Conservation (phyloP, 2,329 filamentous ascomycete species). For the Gliomastix tumulicola region DNA sequence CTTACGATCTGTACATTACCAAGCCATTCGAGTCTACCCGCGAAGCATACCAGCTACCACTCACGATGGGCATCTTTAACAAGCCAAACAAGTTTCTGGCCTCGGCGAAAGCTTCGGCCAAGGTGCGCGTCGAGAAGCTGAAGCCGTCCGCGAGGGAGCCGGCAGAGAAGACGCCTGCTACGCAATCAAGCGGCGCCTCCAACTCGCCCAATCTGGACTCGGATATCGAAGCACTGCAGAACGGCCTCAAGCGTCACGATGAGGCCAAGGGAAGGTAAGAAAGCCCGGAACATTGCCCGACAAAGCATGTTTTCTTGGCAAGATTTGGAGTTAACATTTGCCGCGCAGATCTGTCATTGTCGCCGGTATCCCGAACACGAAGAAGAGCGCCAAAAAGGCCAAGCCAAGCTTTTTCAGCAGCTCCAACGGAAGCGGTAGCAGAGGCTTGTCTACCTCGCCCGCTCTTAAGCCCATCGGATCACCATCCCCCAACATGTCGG, state of each 20-base stretch:
- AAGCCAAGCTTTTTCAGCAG: slow-evolving; percentile 14
- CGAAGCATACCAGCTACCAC: slow-evolving; percentile 39
- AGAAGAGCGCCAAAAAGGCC: slow-evolving; percentile 16
- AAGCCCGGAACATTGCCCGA: too few species aligned
- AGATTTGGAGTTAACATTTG: too few species aligned
- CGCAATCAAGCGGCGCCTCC: slow-evolving; percentile 22
- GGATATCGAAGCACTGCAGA: slow-evolving; percentile 43
- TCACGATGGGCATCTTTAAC: slow-evolving; percentile 43
- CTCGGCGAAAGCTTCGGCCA: neutral
- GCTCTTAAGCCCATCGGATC: slow-evolving; percentile 47
- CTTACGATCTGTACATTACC: slow-evolving; percentile 51
- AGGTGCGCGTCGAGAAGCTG: slow-evolving; percentile 1
- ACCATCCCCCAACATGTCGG: slow-evolving; percentile 42
- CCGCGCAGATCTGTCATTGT: slow-evolving; percentile 25
- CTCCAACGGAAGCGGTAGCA: neutral
- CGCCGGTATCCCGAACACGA: slow-evolving; percentile 21
- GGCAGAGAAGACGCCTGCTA: slow-evolving; percentile 13
- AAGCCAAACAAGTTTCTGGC: slow-evolving; percentile 7
- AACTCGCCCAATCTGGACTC: slow-evolving; percentile 34
- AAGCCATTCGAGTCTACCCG: slow-evolving; percentile 39
- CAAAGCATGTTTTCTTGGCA: neutral
- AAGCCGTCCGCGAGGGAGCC: slow-evolving; percentile 9
- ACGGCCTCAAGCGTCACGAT: slow-evolving; percentile 26
- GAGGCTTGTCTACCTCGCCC: slow-evolving; percentile 45
- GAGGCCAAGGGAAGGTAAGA: slow-evolving; percentile 26